Evolutionary conservation across 2,329 filamentous ascomycete species (phyloP).

Genomic region (Ascosphaera apis): DNA sequence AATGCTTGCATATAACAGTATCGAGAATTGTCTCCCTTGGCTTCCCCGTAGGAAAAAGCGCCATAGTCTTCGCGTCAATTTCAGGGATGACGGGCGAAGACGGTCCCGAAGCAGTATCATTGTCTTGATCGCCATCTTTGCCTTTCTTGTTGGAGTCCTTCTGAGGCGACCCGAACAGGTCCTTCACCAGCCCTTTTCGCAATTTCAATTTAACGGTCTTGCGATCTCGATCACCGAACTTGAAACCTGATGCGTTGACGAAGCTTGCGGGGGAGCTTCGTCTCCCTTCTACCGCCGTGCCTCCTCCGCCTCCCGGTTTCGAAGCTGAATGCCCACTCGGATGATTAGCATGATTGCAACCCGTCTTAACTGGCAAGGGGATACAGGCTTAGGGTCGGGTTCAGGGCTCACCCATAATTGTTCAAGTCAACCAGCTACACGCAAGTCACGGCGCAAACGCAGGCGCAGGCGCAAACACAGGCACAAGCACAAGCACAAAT

Average conservation of each 20-base stretch:
- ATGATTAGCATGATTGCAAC: background rate
- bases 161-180: constrained; percentile 13
- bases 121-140: background rate
- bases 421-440: background rate
- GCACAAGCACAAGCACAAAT: no score
- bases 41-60: constrained; percentile 59
- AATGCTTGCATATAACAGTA: constrained; percentile 74
- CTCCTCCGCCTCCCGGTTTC: background rate
- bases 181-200: constrained; percentile 14
- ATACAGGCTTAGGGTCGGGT: background rate
- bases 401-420: background rate
- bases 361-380: background rate
- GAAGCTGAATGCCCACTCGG: background rate
- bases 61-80: constrained; percentile 52
- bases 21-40: constrained; percentile 63
- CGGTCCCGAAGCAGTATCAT: constrained; percentile 8
- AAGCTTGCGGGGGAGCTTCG: constrained; percentile 28
- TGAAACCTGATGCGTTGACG: constrained; percentile 23
- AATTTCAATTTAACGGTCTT: constrained; percentile 23
- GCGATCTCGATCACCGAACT: constrained; percentile 21
- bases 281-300: background rate
- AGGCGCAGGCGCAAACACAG: no score
- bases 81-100: constrained; percentile 24
- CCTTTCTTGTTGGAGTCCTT: constrained; percentile 12
- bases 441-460: background rate